Percentiles rank a stretch among this genome's conserved stretches.
Evolutionary conservation across 2,329 filamentous ascomycete species (phyloP).

Genomic region (Scedosporium dehoogii): DNA sequence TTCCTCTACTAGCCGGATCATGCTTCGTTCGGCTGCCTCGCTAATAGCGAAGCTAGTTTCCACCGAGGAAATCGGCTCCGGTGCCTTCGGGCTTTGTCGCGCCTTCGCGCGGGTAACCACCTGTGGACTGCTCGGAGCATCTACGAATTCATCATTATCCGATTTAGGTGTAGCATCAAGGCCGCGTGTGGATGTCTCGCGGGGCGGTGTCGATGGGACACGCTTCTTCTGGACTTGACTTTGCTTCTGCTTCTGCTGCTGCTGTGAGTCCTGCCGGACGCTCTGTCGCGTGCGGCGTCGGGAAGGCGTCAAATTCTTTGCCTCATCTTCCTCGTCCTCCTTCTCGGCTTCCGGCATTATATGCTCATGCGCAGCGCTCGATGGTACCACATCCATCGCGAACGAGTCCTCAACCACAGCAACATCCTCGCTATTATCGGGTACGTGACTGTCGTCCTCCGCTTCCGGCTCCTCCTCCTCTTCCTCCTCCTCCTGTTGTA

Average conservation of each 20-base stretch:
- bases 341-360: neutral
- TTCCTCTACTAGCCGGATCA: slow-evolving; percentile 23
- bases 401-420: slow-evolving; percentile 6
- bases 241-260: slow-evolving; percentile 10
- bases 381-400: slow-evolving; percentile 17
- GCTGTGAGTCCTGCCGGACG: neutral
- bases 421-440: slow-evolving; percentile 2
- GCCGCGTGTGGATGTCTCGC: neutral
- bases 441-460: slow-evolving; percentile 5
- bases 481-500: neutral
- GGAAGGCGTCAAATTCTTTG: neutral
- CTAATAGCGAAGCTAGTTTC: slow-evolving; percentile 30
- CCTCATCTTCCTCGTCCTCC: slow-evolving; percentile 13
- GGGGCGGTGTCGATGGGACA: neutral
- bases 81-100: neutral
- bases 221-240: slow-evolving; percentile 2
- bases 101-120: slow-evolving; percentile 6
- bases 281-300: slow-evolving; percentile 3
- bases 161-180: slow-evolving; percentile 29
- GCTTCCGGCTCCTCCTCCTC: slow-evolving; percentile 4
- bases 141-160: slow-evolving; percentile 36
- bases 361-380: slow-evolving; percentile 14
- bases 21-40: slow-evolving; percentile 35
- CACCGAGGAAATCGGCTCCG: neutral
- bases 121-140: slow-evolving; percentile 35